phyloP scores from a whole-genome alignment of 2,329 filamentous ascomycete species.

The Xylaria arbuscula region DNA sequence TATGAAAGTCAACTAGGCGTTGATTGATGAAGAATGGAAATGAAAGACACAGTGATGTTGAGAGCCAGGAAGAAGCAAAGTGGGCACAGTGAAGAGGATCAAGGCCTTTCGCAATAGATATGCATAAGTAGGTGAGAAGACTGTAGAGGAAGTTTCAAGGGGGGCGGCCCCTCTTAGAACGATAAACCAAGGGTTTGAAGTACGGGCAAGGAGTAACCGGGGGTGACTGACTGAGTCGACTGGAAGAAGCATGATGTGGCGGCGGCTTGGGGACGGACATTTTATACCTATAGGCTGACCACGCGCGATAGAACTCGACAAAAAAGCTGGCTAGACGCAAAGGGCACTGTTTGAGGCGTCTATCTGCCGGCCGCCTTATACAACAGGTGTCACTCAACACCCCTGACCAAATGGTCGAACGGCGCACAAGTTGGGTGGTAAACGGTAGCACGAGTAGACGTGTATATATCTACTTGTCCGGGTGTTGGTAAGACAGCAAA shows the following conservation, averaged over 20 bases:
- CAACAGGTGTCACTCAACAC: background rate
- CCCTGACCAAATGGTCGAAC: background rate
- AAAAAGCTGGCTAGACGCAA: conserved; percentile 12
- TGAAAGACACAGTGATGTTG: background rate
- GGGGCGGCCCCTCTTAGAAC: background rate
- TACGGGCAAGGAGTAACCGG: background rate
- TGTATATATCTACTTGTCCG: conserved; percentile 13
- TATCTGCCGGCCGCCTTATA: background rate
- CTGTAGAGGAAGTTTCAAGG: background rate
- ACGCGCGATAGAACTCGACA: conserved; percentile 1
- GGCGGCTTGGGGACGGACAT: conserved; percentile 5
- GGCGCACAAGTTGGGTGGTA: background rate
- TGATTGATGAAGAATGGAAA: background rate
- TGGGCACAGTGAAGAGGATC: background rate
- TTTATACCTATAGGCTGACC: background rate
- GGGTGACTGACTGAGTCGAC: background rate
- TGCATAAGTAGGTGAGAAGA: background rate
- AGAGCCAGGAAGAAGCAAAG: background rate
- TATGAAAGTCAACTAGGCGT: background rate
- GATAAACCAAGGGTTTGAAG: background rate
- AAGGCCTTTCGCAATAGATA: background rate
- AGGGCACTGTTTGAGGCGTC: background rate
- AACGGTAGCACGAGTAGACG: conserved; percentile 1
- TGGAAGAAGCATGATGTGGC: background rate
- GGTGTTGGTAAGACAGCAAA: conserved; percentile 8